phyloP scores from a whole-genome alignment of 2,329 filamentous ascomycete species.

The Fusarium piperis region DNA sequence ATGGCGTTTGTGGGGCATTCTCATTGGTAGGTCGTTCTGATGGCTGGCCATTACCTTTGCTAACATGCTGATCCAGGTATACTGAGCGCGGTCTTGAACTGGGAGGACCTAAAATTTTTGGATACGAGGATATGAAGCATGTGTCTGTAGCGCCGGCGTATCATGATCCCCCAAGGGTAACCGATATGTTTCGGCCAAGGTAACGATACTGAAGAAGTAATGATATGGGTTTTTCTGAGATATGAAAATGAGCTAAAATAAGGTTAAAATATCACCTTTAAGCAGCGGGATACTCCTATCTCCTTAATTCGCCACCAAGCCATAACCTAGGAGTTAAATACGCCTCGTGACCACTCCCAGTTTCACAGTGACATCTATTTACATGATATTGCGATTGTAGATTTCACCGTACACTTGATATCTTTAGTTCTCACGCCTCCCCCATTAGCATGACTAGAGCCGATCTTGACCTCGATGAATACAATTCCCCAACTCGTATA shows the following conservation, averaged over 20 bases:
- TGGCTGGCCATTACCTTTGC: not conserved
- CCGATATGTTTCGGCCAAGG: not conserved
- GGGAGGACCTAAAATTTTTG: not conserved
- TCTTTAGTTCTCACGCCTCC: no score
- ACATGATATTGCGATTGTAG: no score
- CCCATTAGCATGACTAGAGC: no score
- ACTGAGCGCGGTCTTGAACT: not conserved
- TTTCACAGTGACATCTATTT: no score
- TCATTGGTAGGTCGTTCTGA: not conserved
- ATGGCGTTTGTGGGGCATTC: not conserved
- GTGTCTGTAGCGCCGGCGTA: not conserved
- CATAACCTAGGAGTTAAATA: not conserved
- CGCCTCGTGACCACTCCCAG: not conserved
- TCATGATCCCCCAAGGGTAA: not conserved
- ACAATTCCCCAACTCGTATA: no score
- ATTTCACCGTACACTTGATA: no score
- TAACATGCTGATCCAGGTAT: not conserved
- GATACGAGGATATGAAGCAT: not conserved
- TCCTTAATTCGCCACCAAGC: not conserved
- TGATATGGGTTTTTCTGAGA: not conserved
- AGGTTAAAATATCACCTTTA: not conserved
- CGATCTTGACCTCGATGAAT: no score
- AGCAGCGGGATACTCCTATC: not conserved
- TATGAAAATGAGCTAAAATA: not conserved
- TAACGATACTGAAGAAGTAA: not conserved